A percentile compares a stretch with the other conserved stretches of the same genome.
Evolutionary conservation across 2,329 filamentous ascomycete genomes (phyloP).

Genomic region (Thielaviopsis punctulata): DNA sequence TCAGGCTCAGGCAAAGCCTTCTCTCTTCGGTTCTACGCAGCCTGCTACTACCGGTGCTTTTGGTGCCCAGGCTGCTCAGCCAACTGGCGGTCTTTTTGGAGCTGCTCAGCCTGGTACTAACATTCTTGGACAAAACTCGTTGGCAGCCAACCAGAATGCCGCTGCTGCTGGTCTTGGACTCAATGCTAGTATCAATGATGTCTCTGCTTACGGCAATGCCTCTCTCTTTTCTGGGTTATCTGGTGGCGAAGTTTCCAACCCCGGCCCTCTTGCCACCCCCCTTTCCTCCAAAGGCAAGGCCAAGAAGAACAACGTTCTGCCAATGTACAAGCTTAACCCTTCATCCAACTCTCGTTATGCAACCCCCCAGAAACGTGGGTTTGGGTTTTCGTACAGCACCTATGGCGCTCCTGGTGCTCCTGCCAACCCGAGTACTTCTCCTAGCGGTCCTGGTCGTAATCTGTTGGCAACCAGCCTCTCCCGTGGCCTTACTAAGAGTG

Average conservation of each 20-base stretch:
- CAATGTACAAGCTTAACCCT: constrained; percentile 75
- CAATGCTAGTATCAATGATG: constrained; percentile 63
- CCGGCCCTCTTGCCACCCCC: constrained; percentile 82
- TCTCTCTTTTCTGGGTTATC: constrained; percentile 66
- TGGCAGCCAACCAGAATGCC: constrained; percentile 23
- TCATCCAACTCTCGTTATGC: constrained; percentile 61
- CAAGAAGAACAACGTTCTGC: constrained; percentile 63
- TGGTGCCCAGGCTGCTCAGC: constrained; percentile 29
- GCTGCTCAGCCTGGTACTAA: constrained; percentile 18
- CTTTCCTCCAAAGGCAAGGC: constrained; percentile 58
- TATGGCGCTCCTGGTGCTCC: constrained; percentile 68
- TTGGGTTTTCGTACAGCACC: constrained; percentile 83
- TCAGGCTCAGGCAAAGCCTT: constrained; percentile 37
- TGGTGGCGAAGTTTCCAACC: constrained; percentile 46
- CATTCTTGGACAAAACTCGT: constrained; percentile 34
- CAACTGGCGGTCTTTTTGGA: constrained; percentile 30
- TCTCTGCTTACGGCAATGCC: constrained; percentile 78
- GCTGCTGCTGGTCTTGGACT: constrained; percentile 39
- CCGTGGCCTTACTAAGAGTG: constrained; percentile 65
- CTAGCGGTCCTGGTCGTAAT: constrained; percentile 48
- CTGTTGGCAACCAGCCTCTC: constrained; percentile 48
- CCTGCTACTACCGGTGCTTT: constrained; percentile 36
- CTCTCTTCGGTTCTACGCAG: constrained; percentile 34
- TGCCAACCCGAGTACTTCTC: constrained; percentile 45
- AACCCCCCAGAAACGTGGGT: constrained; percentile 74